Evolutionary conservation across 192 early-diverging fungal genomes (phyloP).

Genomic region (Lobosporangium transversale): DNA sequence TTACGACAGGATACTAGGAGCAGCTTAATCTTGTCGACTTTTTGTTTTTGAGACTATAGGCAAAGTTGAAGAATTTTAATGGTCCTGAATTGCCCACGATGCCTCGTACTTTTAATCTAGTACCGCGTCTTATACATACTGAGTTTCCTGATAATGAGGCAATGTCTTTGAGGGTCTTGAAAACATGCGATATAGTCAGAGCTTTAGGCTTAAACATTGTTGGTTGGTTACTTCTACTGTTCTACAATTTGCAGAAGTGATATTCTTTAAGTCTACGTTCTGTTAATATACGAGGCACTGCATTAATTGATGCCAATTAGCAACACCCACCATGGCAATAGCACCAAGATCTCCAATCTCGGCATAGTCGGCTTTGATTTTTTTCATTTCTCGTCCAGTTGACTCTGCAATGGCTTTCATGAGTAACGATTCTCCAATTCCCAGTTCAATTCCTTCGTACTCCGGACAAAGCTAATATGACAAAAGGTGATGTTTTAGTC

Average conservation of each 20-base stretch:
- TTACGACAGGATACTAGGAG: constrained; percentile 55
- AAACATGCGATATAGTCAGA: constrained; percentile 83
- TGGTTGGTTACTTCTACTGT: constrained; percentile 83
- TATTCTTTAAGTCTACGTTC: neutral
- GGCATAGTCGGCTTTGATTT: constrained; percentile 83
- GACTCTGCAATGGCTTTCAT: constrained; percentile 93
- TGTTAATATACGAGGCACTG: neutral
- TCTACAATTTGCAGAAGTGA: constrained; percentile 23
- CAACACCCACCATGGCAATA: constrained; percentile 78
- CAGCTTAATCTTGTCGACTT: constrained; percentile 57
- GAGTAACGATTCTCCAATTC: constrained; percentile 92
- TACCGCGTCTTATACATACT: too few species aligned
- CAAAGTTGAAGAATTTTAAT: neutral
- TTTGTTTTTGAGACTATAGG: constrained; percentile 52
- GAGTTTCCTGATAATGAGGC: constrained; percentile 78
- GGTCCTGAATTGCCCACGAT: too few species aligned
- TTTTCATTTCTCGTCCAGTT: constrained; percentile 78
- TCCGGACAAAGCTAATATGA: constrained; percentile 82
- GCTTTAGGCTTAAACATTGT: constrained; percentile 86
- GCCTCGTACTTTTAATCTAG: too few species aligned
- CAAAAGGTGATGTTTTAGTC: neutral
- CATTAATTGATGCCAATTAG: neutral
- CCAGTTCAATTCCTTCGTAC: constrained; percentile 95
- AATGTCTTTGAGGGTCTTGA: constrained; percentile 88
- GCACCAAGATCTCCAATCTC: constrained; percentile 89